phyloP scores from a whole-genome alignment of 768 basidiomycete species.

The Tephrocybe sp. region DNA sequence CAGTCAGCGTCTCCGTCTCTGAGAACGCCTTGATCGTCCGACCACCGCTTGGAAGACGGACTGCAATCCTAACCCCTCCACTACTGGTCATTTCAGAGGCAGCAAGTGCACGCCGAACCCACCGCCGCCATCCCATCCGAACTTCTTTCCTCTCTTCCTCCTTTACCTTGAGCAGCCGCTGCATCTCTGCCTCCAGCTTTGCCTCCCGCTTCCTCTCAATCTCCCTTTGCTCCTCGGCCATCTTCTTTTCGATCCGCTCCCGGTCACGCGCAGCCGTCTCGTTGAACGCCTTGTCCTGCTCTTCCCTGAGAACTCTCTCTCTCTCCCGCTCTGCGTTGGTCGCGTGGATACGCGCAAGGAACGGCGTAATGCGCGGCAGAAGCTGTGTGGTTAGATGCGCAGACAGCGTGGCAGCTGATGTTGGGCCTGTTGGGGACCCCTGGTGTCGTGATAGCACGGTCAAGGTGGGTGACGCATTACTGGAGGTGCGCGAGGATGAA shows the following conservation, averaged over 20 bases:
- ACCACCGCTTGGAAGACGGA: too few species aligned
- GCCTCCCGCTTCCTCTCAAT: constrained; percentile 50
- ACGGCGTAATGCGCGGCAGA: constrained; percentile 79
- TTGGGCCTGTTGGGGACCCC: constrained; percentile 57
- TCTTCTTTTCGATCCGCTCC: constrained; percentile 60
- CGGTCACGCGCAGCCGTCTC: constrained; percentile 65
- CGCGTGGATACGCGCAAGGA: constrained; percentile 54
- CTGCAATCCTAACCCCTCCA: too few species aligned
- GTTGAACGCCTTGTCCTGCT: constrained; percentile 80
- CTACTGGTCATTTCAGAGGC: too few species aligned
- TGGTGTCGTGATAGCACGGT: constrained; percentile 88
- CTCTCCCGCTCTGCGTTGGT: constrained; percentile 1
- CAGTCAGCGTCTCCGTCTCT: too few species aligned
- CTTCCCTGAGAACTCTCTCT: constrained; percentile 43
- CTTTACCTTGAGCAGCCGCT: too few species aligned
- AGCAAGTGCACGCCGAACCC: constrained; percentile 55
- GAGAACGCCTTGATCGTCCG: too few species aligned
- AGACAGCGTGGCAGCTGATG: constrained; percentile 62
- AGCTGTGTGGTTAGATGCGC: constrained; percentile 71
- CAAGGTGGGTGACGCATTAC: constrained; percentile 45
- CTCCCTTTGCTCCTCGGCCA: constrained; percentile 37
- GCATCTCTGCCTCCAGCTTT: constrained; percentile 37
- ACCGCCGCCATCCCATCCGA: constrained; percentile 34
- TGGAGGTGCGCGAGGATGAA: constrained; percentile 29
- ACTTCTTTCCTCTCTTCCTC: neutral